Evolutionary conservation across 768 basidiomycete species (phyloP), one percentile per base, ranked within the genome.

Genomic region (Mycena metata): DNA sequence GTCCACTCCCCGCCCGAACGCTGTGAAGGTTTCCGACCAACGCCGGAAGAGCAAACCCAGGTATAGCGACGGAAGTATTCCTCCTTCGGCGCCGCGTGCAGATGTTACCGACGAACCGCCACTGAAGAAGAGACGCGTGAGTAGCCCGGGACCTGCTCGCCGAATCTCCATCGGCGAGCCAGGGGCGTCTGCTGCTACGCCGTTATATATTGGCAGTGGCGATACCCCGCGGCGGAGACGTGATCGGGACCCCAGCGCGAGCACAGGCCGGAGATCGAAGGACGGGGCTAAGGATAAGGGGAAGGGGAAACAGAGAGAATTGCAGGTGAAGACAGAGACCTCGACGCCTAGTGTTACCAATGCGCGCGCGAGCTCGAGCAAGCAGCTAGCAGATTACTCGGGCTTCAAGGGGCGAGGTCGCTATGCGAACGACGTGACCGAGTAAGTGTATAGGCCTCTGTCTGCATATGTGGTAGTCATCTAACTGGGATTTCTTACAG

Each of bases 351-450:
- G 35, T 46, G 24, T 23, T 23, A 30, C 36, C 12, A 66, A 70
- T n/a, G 65, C 65, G 35, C 70, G 42, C 8, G 71, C 66, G 41
- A 68, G 62, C 39, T 69, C 72, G 5, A 72, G 70, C 42, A 71
- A 69, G 42, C 61, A 70, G 16, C 54, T 67, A 1, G 47, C 59
- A 12, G 74, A 74, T 49, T 74, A 74, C 54, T 73, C 72, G 42
- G 59, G 26, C 23, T 74, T 76, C 69, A 83, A 83, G 71, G 81
- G 79, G 42, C 79, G 76, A 51, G 83, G 83, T 41, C 76, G 83
- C 67, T 83, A 84, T 45, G 81, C 79, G 5, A 77, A 75, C 66
- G 66, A 49, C 54, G 50, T 47, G 26, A 12, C 59, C 21, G 47
- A 26, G 70, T 71, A 57, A n/a, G 66, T 47, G 17, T 58, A 19